These are phyloP conservation scores for Heliocybe sulcata DNA, from an alignment of 1,284 basidiomycete species.

Conservation along the genomic window DNA sequence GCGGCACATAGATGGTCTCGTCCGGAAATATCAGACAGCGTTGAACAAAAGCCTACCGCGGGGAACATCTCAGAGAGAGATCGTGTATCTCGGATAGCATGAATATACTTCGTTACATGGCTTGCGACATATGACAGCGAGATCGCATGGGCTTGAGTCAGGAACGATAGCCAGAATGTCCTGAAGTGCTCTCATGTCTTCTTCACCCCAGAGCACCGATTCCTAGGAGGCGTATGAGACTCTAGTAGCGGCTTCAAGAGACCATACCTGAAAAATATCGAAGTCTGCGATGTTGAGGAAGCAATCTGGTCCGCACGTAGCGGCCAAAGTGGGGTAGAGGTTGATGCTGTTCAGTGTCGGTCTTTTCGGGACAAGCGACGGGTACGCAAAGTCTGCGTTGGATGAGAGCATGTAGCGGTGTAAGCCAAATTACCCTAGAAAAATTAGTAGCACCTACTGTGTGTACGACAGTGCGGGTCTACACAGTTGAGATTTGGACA, in stretches of 20 bases:
- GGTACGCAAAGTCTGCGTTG: background rate
- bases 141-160: slow-evolving; percentile 24
- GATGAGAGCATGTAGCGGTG: background rate
- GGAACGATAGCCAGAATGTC: slow-evolving; percentile 26
- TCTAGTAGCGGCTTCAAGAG: background rate
- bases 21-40: slow-evolving; percentile 12
- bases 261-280: slow-evolving; percentile 1
- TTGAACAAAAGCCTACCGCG: slow-evolving; percentile 20
- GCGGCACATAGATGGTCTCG: background rate
- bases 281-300: background rate
- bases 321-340: background rate
- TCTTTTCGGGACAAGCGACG: background rate
- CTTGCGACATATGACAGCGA: slow-evolving; percentile 29
- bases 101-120: slow-evolving; percentile 30
- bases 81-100: slow-evolving; percentile 6
- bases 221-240: slow-evolving; percentile 10
- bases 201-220: slow-evolving; percentile 19
- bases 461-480: slow-evolving; percentile 12
- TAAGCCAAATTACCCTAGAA: background rate
- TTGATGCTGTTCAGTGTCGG: background rate
- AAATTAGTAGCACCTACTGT: slow-evolving; percentile 14
- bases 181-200: slow-evolving; percentile 19
- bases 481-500: slow-evolving; percentile 24
- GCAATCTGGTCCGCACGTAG: background rate
- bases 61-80: slow-evolving; percentile 4